These are phyloP conservation scores for Boletus sp. DNA, from an alignment of 1,284 basidiomycete species.

Conservation along the genomic window DNA sequence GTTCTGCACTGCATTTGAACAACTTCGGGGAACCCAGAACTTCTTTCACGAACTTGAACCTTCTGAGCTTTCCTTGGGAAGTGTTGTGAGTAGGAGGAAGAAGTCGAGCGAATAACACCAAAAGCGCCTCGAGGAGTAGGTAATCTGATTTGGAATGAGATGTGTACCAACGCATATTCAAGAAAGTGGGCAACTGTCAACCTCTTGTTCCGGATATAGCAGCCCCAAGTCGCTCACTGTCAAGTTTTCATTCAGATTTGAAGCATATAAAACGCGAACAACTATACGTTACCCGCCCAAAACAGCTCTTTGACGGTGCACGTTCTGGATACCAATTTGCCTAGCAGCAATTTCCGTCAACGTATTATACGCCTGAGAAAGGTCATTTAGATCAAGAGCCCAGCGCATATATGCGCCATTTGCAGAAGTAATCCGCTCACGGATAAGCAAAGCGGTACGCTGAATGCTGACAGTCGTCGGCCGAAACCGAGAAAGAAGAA, in stretches of 20 bases:
- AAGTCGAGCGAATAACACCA: slow-evolving; percentile 53
- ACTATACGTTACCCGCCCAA: slow-evolving; percentile 36
- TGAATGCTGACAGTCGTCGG: slow-evolving; percentile 12
- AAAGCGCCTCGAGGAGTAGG: slow-evolving; percentile 50
- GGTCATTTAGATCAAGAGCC: slow-evolving; percentile 4
- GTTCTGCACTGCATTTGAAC: slow-evolving; percentile 34
- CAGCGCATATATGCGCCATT: slow-evolving; percentile 31
- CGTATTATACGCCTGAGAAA: slow-evolving; percentile 33
- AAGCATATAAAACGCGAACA: not conserved
- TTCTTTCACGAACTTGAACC: slow-evolving; percentile 46
- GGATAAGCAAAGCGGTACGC: slow-evolving; percentile 19
- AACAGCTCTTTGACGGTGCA: slow-evolving; percentile 31
- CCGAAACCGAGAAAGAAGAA: slow-evolving; percentile 31
- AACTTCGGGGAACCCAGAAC: slow-evolving; percentile 41
- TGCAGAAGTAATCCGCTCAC: slow-evolving; percentile 18
- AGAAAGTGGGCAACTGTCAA: slow-evolving; percentile 4
- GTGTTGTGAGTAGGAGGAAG: slow-evolving; percentile 43
- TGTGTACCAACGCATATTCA: slow-evolving; percentile 2
- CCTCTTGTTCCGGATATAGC: slow-evolving; percentile 35
- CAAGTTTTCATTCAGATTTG: slow-evolving; percentile 5
- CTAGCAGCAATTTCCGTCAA: slow-evolving; percentile 32
- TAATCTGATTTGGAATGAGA: slow-evolving; percentile 40
- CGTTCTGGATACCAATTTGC: slow-evolving; percentile 29
- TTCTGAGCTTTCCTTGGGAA: slow-evolving; percentile 35
- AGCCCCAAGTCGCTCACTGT: slow-evolving; percentile 34